Evolutionary conservation across 73 alveolate species (phyloP).

Genomic region (Uronychia binucleata): DNA sequence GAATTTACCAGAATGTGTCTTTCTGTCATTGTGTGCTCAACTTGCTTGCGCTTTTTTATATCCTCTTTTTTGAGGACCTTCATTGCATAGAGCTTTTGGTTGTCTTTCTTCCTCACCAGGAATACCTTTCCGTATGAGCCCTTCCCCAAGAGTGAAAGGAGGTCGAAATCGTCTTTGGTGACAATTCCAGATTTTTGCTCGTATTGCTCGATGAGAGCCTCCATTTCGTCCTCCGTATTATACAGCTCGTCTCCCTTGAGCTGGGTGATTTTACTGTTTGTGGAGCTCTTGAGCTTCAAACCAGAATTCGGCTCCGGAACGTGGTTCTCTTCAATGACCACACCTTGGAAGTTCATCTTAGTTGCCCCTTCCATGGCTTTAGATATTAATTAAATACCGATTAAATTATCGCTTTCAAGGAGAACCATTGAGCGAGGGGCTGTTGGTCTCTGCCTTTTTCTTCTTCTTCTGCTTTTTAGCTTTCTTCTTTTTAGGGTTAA

Average conservation of each 20-base stretch:
- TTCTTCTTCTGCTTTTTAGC: background rate
- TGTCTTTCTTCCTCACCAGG: slow-evolving; percentile 59
- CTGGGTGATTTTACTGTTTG: background rate
- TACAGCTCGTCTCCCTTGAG: background rate
- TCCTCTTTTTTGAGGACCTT: slow-evolving; percentile 70
- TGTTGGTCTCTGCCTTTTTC: background rate
- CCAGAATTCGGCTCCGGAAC: background rate
- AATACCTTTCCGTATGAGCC: slow-evolving; percentile 78
- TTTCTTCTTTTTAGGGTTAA: too few relatives aligned
- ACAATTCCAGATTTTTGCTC: background rate
- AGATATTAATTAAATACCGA: background rate
- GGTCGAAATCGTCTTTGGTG: slow-evolving; percentile 1
- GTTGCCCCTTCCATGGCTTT: background rate
- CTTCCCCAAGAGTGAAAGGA: background rate
- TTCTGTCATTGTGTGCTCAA: slow-evolving; percentile 62
- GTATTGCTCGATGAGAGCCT: background rate
- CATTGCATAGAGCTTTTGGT: slow-evolving; percentile 66
- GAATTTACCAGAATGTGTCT: slow-evolving; percentile 60
- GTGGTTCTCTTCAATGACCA: background rate
- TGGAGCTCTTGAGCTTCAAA: background rate
- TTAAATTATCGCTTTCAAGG: background rate
- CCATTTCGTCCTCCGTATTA: background rate
- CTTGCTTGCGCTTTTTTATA: slow-evolving; percentile 50
- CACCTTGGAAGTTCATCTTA: background rate
- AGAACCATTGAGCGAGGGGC: background rate